phyloP scores from a whole-genome alignment of 805 yeast species.

The Ogataea ganodermae region DNA sequence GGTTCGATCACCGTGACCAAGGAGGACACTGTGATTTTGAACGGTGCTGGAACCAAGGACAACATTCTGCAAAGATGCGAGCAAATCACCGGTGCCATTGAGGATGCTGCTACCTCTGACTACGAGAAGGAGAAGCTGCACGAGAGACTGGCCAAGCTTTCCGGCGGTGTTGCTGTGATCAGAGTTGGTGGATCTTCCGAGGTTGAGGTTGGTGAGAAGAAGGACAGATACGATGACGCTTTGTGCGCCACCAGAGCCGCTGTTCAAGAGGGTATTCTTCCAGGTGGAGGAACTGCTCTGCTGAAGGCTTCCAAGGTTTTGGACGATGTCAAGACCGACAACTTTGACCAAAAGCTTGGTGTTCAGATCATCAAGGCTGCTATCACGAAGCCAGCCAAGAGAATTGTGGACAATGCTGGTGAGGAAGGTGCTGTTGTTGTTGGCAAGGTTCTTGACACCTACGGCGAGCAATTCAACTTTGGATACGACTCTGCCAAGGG shows the following conservation, averaged over 20 bases:
- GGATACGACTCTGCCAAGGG: slow-evolving; percentile 95
- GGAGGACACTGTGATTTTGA: slow-evolving; percentile 91
- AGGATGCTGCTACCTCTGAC: slow-evolving; percentile 73
- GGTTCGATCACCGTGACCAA: slow-evolving; percentile 91
- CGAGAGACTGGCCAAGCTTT: slow-evolving; percentile 94
- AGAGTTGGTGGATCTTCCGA: slow-evolving; percentile 97
- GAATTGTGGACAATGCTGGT: slow-evolving; percentile 95
- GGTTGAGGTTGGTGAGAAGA: slow-evolving; percentile 98
- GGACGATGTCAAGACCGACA: slow-evolving; percentile 68
- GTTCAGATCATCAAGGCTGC: slow-evolving; percentile 91
- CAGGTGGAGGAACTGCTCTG: slow-evolving; percentile 99
- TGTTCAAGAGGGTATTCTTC: slow-evolving; percentile 96
- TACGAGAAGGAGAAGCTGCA: slow-evolving; percentile 96
- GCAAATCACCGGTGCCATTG: slow-evolving; percentile 83
- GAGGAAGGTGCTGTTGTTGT: slow-evolving; percentile 97
- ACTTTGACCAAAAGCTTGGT: slow-evolving; percentile 97
- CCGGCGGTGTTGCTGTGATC: slow-evolving; percentile 98
- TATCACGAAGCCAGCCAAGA: slow-evolving; percentile 91
- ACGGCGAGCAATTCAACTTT: slow-evolving; percentile 71
- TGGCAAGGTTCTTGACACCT: slow-evolving; percentile 72
- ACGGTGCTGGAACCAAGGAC: slow-evolving; percentile 89
- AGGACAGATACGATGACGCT: slow-evolving; percentile 98
- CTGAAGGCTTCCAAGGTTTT: slow-evolving; percentile 84
- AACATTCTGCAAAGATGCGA: slow-evolving; percentile 84
- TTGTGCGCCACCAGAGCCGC: slow-evolving; percentile 99